Evolutionary conservation across 495 filamentous ascomycete genomes (phyloP).

Genomic region (Clavariopsis aquatica): DNA sequence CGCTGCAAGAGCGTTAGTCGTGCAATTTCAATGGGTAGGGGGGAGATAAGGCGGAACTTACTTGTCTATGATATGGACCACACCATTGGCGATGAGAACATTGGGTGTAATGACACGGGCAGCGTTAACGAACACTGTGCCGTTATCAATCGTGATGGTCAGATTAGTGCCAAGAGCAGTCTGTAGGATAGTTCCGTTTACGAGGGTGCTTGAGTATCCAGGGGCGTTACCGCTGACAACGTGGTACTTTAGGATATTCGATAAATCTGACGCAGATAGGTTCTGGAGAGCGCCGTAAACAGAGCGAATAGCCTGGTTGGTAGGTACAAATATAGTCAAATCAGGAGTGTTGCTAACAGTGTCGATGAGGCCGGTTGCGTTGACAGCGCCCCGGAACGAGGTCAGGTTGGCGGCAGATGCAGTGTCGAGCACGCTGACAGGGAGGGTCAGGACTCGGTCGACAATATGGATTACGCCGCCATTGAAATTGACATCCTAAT

Average conservation of each 20-base stretch:
- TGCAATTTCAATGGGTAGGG: not conserved
- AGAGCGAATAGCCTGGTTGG: conserved; percentile 61
- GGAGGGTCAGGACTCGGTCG: conserved; percentile 59
- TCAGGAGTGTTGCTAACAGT: conserved; percentile 49
- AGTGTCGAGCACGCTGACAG: conserved; percentile 54
- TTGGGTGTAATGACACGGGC: conserved; percentile 59
- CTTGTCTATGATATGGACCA: conserved; percentile 67
- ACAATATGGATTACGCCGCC: conserved; percentile 69
- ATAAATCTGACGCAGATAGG: conserved; percentile 52
- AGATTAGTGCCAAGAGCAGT: conserved; percentile 53
- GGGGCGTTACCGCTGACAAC: conserved; percentile 54
- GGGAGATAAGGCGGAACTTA: conserved; percentile 25
- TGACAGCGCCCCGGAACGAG: conserved; percentile 58
- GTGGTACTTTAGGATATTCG: conserved; percentile 59
- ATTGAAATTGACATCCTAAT: conserved; percentile 57
- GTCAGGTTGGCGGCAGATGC: conserved; percentile 57
- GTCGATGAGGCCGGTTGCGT: conserved; percentile 47
- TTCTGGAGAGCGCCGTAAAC: conserved; percentile 56
- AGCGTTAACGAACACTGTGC: conserved; percentile 55
- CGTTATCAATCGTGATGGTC: conserved; percentile 54
- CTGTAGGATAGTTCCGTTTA: conserved; percentile 49
- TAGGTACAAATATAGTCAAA: conserved; percentile 65
- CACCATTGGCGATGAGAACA: conserved; percentile 65
- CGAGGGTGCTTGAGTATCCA: conserved; percentile 53
- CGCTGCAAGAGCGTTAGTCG: conserved; percentile 47